These are phyloP conservation scores for Bretschneidera sinensis DNA, from an alignment of 345 rosid species.

Conservation along the genomic window DNA sequence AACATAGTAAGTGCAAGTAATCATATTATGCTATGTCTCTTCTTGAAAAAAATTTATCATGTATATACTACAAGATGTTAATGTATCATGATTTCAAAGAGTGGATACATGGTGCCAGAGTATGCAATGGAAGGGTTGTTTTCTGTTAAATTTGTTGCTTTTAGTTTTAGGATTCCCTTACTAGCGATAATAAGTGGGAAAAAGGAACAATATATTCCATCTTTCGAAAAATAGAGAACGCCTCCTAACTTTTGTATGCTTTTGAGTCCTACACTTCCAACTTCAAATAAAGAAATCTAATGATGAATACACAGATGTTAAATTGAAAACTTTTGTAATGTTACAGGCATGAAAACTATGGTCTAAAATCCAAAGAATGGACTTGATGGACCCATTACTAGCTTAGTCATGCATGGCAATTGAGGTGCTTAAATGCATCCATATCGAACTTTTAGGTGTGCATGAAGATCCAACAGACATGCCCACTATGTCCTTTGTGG, in stretches of 20 bases:
- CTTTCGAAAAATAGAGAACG: too few species aligned
- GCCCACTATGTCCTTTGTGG: slow-evolving; percentile 15
- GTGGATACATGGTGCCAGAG: slow-evolving; percentile 39
- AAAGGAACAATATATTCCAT: slow-evolving; percentile 29
- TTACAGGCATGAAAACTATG: slow-evolving; percentile 45
- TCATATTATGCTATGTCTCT: too few species aligned
- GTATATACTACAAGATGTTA: too few species aligned
- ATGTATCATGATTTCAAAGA: too few species aligned
- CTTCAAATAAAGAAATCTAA: too few species aligned
- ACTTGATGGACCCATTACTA: slow-evolving; percentile 29
- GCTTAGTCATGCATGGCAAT: neutral
- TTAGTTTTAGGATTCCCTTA: slow-evolving; percentile 42
- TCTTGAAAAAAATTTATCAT: too few species aligned
- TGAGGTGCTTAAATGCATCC: slow-evolving; percentile 39
- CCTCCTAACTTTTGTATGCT: slow-evolving; percentile 28
- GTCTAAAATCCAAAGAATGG: slow-evolving; percentile 22
- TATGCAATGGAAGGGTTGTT: too few species aligned
- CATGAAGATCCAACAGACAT: slow-evolving; percentile 40
- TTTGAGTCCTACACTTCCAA: too few species aligned
- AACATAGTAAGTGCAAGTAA: too few species aligned
- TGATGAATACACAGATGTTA: neutral
- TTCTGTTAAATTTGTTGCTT: slow-evolving; percentile 37
- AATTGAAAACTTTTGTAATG: slow-evolving; percentile 7
- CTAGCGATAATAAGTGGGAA: slow-evolving; percentile 34
- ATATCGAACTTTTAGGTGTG: slow-evolving; percentile 40